Base-by-base conservation (phyloP, 2,329 filamentous ascomycete genomes). In the Coniochaeta pulveracea region DNA sequence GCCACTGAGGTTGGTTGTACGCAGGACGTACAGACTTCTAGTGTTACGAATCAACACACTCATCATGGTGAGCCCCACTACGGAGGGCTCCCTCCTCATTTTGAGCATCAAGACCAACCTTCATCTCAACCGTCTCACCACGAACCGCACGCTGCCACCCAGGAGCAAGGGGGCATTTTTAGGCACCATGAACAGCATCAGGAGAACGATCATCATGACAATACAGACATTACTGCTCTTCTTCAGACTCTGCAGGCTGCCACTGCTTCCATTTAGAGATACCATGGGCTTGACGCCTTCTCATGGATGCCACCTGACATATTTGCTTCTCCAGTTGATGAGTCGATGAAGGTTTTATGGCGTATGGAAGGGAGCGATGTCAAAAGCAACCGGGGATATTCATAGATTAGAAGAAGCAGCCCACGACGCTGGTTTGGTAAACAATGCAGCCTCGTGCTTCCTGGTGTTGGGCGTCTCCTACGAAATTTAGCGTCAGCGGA, bases 51-150 rank as follows among this genome's bases (percentile, higher is more conserved):
- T 14, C 28, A 22, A 6, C 11, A 15, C n/a, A n/a, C n/a, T 21
- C 28, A 19, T 14, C 11, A 8, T 21, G 28, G 18, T 6, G 18
- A 31, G 11, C 28, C 28, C 10, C 19, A 31, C 11, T 22, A 31
- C 5, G 18, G 22, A 14, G 4, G n/a, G 10, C 28, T 19, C 16
- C 16, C 19, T 17, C 15, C 21, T 19, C 33, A 21, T 25, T 29
- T 5, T 23, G 8, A 11, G 19, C 39, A 26, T 30, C 34, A n/a
- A 21, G 32, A 22, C n/a, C 19, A 33, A n/a, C 10, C 28, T 18
- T 33, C 34, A n/a, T 10, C 28, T 22, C 37, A 39, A 28, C 25
- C 35, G 11, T 34, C 37, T 12, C 36, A 43, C 17, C 48, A 26
- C 36, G 39, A 22, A 33, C 38, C 33, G 19, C 11, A 6, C 24